Conservation (phyloP, 305 asterid species). For the Solanum hybrid region DNA sequence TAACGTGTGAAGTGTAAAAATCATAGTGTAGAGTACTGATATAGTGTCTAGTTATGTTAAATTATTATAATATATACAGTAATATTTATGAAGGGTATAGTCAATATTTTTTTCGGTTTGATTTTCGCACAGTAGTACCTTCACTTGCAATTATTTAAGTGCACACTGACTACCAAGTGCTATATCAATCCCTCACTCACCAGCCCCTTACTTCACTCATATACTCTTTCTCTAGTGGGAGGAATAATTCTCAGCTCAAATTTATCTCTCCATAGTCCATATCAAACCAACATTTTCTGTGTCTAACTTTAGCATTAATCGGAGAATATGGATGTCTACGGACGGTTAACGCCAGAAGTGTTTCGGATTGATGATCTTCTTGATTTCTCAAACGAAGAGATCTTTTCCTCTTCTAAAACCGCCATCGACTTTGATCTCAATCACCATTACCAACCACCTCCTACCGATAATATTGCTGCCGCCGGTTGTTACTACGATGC, state of each 20-base stretch:
- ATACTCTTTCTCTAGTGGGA: background rate
- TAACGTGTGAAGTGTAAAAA: background rate
- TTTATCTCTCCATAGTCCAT: background rate
- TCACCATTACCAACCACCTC: conserved; percentile 1
- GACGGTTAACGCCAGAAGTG: conserved; percentile 17
- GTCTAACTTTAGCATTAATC: background rate
- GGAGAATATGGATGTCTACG: conserved; percentile 46
- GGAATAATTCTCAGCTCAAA: background rate
- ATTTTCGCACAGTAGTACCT: background rate
- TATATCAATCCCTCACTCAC: background rate
- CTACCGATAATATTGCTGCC: conserved; percentile 11
- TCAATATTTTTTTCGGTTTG: background rate
- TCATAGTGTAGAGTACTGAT: background rate
- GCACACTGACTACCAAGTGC: background rate
- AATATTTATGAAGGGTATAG: background rate
- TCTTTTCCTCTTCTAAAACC: conserved; percentile 14
- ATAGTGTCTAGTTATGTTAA: no score
- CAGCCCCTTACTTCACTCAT: background rate
- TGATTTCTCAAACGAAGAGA: conserved; percentile 45
- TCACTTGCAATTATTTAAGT: background rate
- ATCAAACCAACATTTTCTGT: background rate
- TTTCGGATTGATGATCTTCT: conserved; percentile 47
- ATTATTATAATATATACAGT: no score
- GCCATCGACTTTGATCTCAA: background rate
- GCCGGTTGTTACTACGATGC: conserved; percentile 8